phyloP scores from a whole-genome alignment of 345 rosid genomes.

The Barbarea vulgaris region DNA sequence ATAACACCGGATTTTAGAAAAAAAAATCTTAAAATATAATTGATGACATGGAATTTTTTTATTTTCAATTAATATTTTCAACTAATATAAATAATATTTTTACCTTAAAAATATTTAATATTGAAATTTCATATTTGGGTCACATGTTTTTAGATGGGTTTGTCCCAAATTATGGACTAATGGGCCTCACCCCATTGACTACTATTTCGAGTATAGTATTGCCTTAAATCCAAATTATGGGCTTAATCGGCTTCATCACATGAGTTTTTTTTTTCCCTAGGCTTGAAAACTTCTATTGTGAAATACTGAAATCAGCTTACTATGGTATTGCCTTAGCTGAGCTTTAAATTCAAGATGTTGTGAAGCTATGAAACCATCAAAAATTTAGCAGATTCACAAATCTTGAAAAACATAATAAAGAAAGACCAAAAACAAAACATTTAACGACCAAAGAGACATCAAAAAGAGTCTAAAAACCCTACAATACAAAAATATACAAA shows the following conservation, averaged over 20 bases:
- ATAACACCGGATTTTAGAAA: too few species aligned
- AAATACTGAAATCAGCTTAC: too few species aligned
- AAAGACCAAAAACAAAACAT: conserved; percentile 10
- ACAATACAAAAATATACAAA: conserved; percentile 36
- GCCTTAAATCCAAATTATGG: too few species aligned
- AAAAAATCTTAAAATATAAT: too few species aligned
- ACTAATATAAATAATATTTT: too few species aligned
- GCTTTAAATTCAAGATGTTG: not conserved
- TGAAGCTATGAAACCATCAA: not conserved
- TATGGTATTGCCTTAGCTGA: not conserved
- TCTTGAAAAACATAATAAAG: not conserved
- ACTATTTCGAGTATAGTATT: too few species aligned
- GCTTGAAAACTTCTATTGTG: not conserved
- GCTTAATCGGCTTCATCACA: not conserved
- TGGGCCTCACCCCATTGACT: too few species aligned
- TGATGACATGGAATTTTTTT: too few species aligned
- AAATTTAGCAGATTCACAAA: not conserved
- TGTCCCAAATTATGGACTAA: not conserved
- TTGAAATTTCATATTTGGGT: not conserved
- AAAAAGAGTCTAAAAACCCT: conserved; percentile 31
- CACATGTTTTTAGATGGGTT: not conserved
- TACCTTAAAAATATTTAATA: too few species aligned
- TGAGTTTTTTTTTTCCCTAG: not conserved
- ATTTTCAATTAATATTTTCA: too few species aligned
- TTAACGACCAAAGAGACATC: not conserved